Base-by-base conservation (phyloP, 345 rosid genomes). In the Triadica sebifera region DNA sequence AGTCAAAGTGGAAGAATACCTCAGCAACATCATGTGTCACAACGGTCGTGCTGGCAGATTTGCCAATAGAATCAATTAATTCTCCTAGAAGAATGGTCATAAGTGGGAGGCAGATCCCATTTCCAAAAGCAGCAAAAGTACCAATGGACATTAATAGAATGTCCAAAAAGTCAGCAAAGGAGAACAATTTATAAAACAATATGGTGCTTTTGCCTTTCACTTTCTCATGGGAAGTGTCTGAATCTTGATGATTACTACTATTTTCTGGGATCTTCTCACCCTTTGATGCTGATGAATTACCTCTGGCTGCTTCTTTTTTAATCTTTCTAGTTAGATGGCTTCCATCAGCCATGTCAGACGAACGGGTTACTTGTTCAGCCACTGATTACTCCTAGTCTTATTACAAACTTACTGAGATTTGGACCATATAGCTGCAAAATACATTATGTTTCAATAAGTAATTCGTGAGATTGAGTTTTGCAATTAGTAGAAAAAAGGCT, bases 11-110 rank as follows among this genome's bases (percentile, higher is more conserved):
- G 12, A 3, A 57, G 67, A 3, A 6, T 49, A 76, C 75, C 80
- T 64, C 4, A 56, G 80, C 66, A 22, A 77, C 75, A 8, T 63
- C 15, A 55, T 64, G 71, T 8, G 59, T 49, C 22, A 77, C 65
- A 43, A 38, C 15, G 4, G 25, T 38, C n/a, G 0, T 64, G 56
- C 11, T 24, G 37, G 17, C 22, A 58, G 24, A 29, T 15, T 65
- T 57, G 8, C 77, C 65, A 34, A 72, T 71, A 37, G 78, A 39
- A 53, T 76, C 41, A 29, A 64, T 17, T 13, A 56, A 76, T 10
- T 86, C 72, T 43, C 96, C 92, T 4, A 92, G 80, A 0, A 89
- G 58, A 29, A 92, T 39, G 3, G 93, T 83, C 96, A 90, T 84
- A 34, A 87, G 79, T 37, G 93, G 97, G 80, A 87, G 79, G 51